Evolutionary conservation across 2,329 filamentous ascomycete species (phyloP), one percentile per base, ranked within the genome.

Genomic region (Colletotrichum brevisporum): DNA sequence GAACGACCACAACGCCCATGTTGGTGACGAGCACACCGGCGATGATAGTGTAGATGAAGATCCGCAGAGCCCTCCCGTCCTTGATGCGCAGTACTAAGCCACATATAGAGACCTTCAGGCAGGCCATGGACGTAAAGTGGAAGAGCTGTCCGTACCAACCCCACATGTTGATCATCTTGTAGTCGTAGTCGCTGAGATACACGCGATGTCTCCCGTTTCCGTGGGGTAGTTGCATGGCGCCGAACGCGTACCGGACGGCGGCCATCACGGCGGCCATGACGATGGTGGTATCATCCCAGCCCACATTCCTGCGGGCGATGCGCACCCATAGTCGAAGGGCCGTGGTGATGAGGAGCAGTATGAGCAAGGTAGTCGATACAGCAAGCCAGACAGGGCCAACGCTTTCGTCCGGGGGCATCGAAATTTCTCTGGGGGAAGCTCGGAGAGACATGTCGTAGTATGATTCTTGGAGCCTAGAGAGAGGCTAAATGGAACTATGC

Each of bases 41-140:
- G 67, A 79, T 79, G 13, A 78, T 69, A 2, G 36, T 69, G 63
- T 75, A 80, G 1, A 82, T 70, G 5, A 76, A 71, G 6, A 71
- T 75, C 58, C 71, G 76, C 13, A 82, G 68, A 21, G 50, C 51
- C 57, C 52, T 74, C 2, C 77, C 77, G 53, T 79, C 75, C 66
- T 82, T 81, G 72, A 83, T 81, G 6, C 81, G 78, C 1, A 83
- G 71, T 1, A 83, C 71, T 6, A 84, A 73, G 6, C 83, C 67
- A 62, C 80, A 75, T 43, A 84, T 82, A 1, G 80, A 83, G 16
- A 79, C 74, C 63, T 83, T 83, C 56, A 83, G 73, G 1, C 82
- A 66, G 51, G 77, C 79, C 45, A 83, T 78, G 21, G 76, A 77
- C 5, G 75, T 74, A 63, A 83, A 84, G 2, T 83, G 76, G 26